Base-by-base conservation (phyloP, 306 rosid species). In the Hippophae gyantsensis region DNA sequence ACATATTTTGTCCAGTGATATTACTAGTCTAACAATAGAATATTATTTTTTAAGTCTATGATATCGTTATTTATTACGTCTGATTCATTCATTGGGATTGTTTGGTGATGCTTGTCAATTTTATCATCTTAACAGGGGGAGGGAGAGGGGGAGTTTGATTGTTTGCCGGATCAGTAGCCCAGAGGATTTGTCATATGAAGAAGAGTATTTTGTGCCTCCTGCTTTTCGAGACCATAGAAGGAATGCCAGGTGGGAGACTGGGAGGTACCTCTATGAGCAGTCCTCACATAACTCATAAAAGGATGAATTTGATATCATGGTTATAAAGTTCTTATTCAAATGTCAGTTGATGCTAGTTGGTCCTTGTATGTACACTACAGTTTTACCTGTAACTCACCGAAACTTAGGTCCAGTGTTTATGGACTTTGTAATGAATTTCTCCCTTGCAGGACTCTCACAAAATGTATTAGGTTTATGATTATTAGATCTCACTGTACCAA, bases 101-200 rank as follows among this genome's bases (percentile, higher is more conserved):
- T 43, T 64, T 73, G 65, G 27, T 74, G 40, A 69, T 78, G 68
- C 60, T 66, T 53, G 61, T 45, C 40, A 49, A 49, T 67, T 68
- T 67, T 18, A 11, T 71, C 48, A 56, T 76, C 71, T 60, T 63
- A 13, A 58, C 80, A 18, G 23, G 23, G 23, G 23, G 23, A 18
- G 23, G 23, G 23, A 18, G 23, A 18, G 77, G 86, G 85, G 77
- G 73, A 7, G 71, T 73, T 67, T 75, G 79, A 79, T 73, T 74
- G 62, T 57, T 69, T 65, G 69, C 67, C 58, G 69, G 76, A 73
- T 72, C 61, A 63, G 68, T 67, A 72, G 67, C 71, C 51, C 60
- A 68, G 70, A 72, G 60, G 55, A 74, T 70, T 57, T 61, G 61
- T 59, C 49, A 25, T 54, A 51, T 73, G 76, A 69, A 62, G 80